A percentile compares a stretch with the other conserved stretches of the same genome.
These are phyloP conservation scores for Hanseniaspora lachancei DNA, from an alignment of 805 yeast genomes.

Conservation along the genomic window DNA sequence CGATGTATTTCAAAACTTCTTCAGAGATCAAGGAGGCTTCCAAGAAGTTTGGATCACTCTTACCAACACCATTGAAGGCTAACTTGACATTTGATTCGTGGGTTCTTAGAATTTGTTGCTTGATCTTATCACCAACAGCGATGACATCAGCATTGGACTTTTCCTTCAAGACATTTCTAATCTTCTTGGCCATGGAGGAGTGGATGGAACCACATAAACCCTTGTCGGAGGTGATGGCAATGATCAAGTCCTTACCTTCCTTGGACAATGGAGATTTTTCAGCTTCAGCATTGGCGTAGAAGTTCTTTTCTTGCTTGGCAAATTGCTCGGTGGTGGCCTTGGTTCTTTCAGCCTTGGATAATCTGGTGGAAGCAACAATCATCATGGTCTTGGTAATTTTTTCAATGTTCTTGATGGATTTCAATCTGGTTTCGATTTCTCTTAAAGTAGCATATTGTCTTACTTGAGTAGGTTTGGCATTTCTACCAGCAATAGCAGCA, in stretches of 20 bases:
- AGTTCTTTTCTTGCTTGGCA: conserved; percentile 65
- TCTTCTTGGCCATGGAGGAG: conserved; percentile 82
- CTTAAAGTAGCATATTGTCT: conserved; percentile 97
- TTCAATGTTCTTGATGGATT: conserved; percentile 96
- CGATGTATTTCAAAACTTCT: conserved; percentile 48
- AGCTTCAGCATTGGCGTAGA: conserved; percentile 62
- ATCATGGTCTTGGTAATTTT: conserved; percentile 99
- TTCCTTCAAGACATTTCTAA: conserved; percentile 53
- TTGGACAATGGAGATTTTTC: conserved; percentile 40
- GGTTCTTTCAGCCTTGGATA: conserved; percentile 89
- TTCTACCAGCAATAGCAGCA: not conserved
- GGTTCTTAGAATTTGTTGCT: conserved; percentile 77
- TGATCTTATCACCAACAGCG: conserved; percentile 88
- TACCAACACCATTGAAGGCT: conserved; percentile 84
- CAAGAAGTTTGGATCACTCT: conserved; percentile 85
- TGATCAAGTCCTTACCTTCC: conserved; percentile 53
- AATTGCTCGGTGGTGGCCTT: conserved; percentile 78
- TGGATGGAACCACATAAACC: conserved; percentile 98
- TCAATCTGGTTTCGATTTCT: conserved; percentile 95
- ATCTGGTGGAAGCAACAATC: conserved; percentile 95
- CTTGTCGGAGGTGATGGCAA: conserved; percentile 91
- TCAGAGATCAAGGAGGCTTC: conserved; percentile 85
- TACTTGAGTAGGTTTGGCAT: conserved; percentile 6
- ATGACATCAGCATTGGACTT: conserved; percentile 64
- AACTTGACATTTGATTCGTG: conserved; percentile 54